A percentile compares a stretch with the other conserved stretches of the same genome.
Conservation (phyloP, 306 rosid species). For the Psophocarpus tetragonolobus region DNA sequence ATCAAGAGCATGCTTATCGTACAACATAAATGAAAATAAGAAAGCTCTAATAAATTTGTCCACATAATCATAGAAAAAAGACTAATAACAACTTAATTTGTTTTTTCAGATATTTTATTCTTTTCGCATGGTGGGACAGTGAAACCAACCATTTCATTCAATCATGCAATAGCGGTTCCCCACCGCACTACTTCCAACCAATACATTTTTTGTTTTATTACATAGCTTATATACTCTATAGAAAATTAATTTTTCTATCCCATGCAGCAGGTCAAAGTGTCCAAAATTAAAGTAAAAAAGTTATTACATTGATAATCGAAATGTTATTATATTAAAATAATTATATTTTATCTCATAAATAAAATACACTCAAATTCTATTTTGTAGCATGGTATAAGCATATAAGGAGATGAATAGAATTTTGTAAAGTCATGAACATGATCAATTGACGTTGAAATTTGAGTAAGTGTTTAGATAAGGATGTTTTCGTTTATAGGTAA, state of each 20-base stretch:
- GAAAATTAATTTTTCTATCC: neutral
- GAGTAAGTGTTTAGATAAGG: too few species aligned
- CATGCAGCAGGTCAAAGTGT: neutral
- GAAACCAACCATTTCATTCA: neutral
- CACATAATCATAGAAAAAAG: neutral
- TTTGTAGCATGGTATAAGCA: neutral
- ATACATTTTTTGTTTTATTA: neutral
- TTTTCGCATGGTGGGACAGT: neutral
- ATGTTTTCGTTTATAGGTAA: too few species aligned
- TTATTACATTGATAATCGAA: neutral
- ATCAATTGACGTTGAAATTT: too few species aligned
- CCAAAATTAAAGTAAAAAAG: neutral
- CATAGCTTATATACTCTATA: neutral
- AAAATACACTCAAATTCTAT: too few species aligned
- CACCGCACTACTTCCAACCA: neutral
- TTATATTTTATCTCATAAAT: neutral
- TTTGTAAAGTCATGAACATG: too few species aligned
- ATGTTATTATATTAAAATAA: neutral
- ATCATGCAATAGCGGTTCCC: neutral
- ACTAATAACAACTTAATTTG: neutral
- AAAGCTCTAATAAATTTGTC: neutral
- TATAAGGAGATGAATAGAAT: too few species aligned
- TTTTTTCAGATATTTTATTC: neutral
- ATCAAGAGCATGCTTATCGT: too few species aligned
- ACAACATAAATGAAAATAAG: neutral